Percentiles rank a stretch among this genome's conserved stretches.
Evolutionary conservation across 768 basidiomycete species (phyloP).

Genomic region (Rhodotorula toruloides): DNA sequence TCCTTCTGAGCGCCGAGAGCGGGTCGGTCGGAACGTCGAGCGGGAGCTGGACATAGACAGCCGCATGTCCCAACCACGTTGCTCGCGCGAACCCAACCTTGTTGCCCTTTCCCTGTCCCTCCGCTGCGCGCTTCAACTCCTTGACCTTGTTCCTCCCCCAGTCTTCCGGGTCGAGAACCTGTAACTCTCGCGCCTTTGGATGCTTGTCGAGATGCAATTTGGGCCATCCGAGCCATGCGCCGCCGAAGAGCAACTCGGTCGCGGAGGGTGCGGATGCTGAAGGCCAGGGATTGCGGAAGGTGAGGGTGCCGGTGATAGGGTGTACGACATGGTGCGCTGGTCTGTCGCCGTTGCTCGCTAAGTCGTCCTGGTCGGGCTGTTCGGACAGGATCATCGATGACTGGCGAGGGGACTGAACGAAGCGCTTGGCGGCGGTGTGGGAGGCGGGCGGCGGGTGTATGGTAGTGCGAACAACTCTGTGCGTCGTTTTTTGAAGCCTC

Average conservation of each 20-base stretch:
- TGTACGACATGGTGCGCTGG: constrained; percentile 26
- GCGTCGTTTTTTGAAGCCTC: too few relatives aligned
- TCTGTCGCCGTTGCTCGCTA: neutral
- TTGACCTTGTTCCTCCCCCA: constrained; percentile 31
- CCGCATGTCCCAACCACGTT: constrained; percentile 50
- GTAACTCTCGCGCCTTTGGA: constrained; percentile 33
- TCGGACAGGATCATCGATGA: neutral
- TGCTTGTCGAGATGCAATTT: constrained; percentile 26
- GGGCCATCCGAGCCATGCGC: constrained; percentile 31
- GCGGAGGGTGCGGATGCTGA: constrained; percentile 23
- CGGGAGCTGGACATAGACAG: constrained; percentile 37
- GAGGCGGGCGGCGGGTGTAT: too few relatives aligned
- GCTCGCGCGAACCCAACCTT: constrained; percentile 39
- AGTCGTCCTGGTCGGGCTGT: neutral
- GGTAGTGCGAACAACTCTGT: too few relatives aligned
- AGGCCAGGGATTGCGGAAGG: constrained; percentile 38
- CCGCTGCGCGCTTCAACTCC: constrained; percentile 12
- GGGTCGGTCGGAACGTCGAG: constrained; percentile 7
- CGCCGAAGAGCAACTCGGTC: constrained; percentile 27
- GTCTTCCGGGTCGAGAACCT: constrained; percentile 43
- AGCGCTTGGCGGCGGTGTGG: too few relatives aligned
- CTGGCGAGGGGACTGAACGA: too few relatives aligned
- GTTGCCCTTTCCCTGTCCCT: constrained; percentile 5
- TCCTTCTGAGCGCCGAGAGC: neutral
- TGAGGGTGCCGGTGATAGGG: constrained; percentile 22